Base-by-base conservation (phyloP, 768 basidiomycete species). In the Pleurotus cornucopiae region DNA sequence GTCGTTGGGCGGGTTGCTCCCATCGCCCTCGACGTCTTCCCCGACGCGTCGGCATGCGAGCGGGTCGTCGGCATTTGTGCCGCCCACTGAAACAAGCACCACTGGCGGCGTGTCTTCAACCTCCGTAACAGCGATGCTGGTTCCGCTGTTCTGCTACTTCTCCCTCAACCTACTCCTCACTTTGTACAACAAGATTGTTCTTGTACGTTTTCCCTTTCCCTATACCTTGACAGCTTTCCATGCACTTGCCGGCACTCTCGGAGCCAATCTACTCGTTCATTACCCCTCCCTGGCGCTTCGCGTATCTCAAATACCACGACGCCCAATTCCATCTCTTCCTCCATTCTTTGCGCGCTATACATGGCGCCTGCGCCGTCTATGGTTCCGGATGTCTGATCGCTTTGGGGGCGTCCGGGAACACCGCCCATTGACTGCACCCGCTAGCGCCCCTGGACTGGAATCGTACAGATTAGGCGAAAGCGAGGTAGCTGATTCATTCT, bases 211-310 rank as follows among this genome's bases (percentile, higher is more conserved):
- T 66, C 97, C 97, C 0, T 98, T 92, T 64, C 95, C 96, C 2
- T 98, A 98, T 76, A 90, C 93, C 2, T 80, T 99, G 20, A 98
- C 96, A 1, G 94, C 94, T 4, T 62, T 97, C 4, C 96, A 98
- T 66, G 88, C 96, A 3, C 75, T 98, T 11, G 91, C 86, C 60
- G 93, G 94, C 0, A 81, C 86, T 21, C 69, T 91, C 14, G 97
- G 97, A 11, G 89, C 89, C n/a, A 79, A 79, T 57, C 55, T 86
- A 20, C 77, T 92, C 1, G 71, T 88, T 12, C 76, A 80, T 45
- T 61, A 58, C 7, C 51, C 51, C 9, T 53, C 39, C 9, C 23
- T 53, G 61, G 59, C 25, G 56, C 60, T 26, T 45, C 56, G 13
- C 59, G 57, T 30, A 47, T 61, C 40, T 61, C 65, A 44, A 47